Conservation (phyloP, 768 basidiomycete genomes). For the Polyporus arcularius region DNA sequence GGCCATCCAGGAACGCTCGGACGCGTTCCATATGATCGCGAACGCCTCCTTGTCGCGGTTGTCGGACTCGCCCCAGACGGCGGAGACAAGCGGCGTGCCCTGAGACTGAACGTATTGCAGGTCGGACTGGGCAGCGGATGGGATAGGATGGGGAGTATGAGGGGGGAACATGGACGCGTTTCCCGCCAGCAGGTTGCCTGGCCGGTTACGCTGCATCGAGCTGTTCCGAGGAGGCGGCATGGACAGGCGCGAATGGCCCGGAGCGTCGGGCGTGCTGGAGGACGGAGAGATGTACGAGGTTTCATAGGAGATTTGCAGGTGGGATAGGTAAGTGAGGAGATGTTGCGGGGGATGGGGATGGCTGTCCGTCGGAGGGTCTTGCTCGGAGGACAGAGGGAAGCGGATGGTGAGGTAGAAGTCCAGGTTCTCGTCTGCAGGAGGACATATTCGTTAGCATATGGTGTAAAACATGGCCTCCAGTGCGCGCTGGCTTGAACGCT, state of each 20-base stretch:
- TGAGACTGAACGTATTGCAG: constrained; percentile 76
- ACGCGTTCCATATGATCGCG: constrained; percentile 63
- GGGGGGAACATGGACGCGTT: constrained; percentile 73
- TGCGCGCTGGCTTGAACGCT: too few relatives aligned
- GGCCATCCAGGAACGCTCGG: constrained; percentile 70
- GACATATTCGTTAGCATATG: not conserved
- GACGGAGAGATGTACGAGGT: constrained; percentile 73
- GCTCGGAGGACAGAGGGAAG: constrained; percentile 30
- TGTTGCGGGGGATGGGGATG: constrained; percentile 31
- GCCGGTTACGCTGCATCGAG: constrained; percentile 43
- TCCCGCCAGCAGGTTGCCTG: constrained; percentile 36
- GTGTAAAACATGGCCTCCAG: too few relatives aligned
- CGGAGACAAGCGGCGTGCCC: constrained; percentile 70
- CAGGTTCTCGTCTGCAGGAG: constrained; percentile 35
- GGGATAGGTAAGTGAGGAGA: constrained; percentile 63
- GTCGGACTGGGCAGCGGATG: constrained; percentile 71
- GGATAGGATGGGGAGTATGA: constrained; percentile 82
- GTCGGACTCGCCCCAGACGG: constrained; percentile 70
- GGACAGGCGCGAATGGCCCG: constrained; percentile 26
- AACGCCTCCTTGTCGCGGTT: constrained; percentile 50
- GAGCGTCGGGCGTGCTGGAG: constrained; percentile 32
- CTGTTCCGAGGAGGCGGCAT: constrained; percentile 54
- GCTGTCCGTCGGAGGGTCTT: too few relatives aligned
- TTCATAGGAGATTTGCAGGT: constrained; percentile 77
- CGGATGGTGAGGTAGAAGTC: constrained; percentile 35